Evolutionary conservation across 345 rosid genomes (phyloP).

Genomic region (Arabidopsis thaliana): DNA sequence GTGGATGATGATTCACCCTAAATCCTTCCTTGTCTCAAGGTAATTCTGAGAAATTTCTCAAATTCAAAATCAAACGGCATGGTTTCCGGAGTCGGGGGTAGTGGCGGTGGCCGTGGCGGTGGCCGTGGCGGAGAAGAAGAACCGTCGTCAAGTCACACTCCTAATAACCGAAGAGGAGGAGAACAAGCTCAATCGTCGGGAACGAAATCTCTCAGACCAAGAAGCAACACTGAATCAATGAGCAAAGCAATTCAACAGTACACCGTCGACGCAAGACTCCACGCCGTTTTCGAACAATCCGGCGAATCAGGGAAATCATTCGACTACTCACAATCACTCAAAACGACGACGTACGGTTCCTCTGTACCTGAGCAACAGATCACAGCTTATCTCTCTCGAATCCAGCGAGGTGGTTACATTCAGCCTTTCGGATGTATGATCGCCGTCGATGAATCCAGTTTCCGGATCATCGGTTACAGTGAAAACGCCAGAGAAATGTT

Average conservation of each 20-base stretch:
- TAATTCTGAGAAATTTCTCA: no score
- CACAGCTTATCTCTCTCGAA: constrained; percentile 78
- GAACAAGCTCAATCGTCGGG: constrained; percentile 56
- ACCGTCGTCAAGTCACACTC: constrained; percentile 17
- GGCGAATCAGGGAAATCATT: constrained; percentile 88
- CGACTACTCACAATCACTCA: constrained; percentile 77
- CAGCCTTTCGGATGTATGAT: constrained; percentile 96
- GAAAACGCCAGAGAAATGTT: constrained; percentile 91
- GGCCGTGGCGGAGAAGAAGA: constrained; percentile 3
- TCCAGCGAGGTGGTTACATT: constrained; percentile 90
- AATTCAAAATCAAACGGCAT: neutral
- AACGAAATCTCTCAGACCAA: constrained; percentile 49
- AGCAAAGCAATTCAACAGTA: constrained; percentile 95
- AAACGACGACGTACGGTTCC: constrained; percentile 52
- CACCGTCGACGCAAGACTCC: constrained; percentile 89
- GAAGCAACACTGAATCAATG: constrained; percentile 39
- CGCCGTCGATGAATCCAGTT: constrained; percentile 75
- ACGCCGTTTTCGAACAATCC: constrained; percentile 87
- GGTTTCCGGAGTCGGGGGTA: constrained; percentile 21
- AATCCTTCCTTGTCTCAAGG: neutral
- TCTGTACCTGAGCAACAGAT: constrained; percentile 86
- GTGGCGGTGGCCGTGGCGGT: neutral
- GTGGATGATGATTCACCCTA: neutral
- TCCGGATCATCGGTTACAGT: constrained; percentile 73
- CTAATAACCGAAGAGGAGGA: neutral